phyloP scores from a whole-genome alignment of 2,329 filamentous ascomycete species.

The Byssothecium circinans region DNA sequence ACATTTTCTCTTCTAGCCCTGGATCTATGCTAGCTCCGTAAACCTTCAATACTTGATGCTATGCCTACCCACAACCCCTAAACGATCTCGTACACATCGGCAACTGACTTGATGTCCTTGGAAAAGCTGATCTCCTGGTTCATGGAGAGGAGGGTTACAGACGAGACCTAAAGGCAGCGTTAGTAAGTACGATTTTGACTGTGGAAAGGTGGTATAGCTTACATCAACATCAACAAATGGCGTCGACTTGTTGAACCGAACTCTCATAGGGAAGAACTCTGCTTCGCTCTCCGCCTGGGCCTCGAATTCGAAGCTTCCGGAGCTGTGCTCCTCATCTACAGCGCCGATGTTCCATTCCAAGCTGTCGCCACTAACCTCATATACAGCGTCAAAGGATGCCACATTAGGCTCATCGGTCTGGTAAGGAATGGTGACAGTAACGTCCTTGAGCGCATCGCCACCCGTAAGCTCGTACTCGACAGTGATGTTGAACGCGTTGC shows the following conservation, averaged over 20 bases:
- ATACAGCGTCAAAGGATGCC: conserved; percentile 90
- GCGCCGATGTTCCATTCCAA: conserved; percentile 92
- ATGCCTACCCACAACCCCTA: conserved; percentile 45
- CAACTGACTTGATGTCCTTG: conserved; percentile 76
- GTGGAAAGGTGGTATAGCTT: no score
- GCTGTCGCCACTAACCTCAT: conserved; percentile 89
- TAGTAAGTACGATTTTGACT: no score
- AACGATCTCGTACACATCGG: conserved; percentile 76
- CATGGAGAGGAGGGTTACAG: conserved; percentile 72
- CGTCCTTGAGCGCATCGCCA: conserved; percentile 75
- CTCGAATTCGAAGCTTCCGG: conserved; percentile 93
- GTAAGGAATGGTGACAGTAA: conserved; percentile 86
- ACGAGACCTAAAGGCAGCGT: conserved; percentile 57
- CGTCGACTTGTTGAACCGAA: conserved; percentile 81
- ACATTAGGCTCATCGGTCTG: conserved; percentile 81
- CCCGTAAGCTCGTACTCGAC: conserved; percentile 94
- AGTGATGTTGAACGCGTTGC: conserved; percentile 82
- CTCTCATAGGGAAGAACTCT: conserved; percentile 97
- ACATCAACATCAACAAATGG: conserved; percentile 95
- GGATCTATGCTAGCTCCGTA: no score
- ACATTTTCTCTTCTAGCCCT: no score
- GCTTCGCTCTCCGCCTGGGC: conserved; percentile 83
- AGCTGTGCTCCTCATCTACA: conserved; percentile 79
- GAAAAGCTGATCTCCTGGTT: conserved; percentile 79
- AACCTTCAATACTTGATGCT: not conserved